A percentile compares a stretch with the other conserved stretches of the same genome.
phyloP scores from a whole-genome alignment of 305 asterid genomes.

The Solanum chacoense region DNA sequence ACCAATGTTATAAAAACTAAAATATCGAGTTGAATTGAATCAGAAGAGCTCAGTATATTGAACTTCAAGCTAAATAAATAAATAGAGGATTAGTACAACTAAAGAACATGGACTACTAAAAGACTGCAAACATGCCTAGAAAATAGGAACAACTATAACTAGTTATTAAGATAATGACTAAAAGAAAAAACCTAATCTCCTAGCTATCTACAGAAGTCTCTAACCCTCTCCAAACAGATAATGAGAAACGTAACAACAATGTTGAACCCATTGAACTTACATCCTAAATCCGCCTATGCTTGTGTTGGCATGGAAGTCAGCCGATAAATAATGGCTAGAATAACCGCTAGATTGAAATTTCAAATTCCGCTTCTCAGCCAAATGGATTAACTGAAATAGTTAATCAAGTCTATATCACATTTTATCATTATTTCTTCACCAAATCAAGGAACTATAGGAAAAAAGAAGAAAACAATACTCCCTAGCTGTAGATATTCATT shows the following conservation, averaged over 20 bases:
- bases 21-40: neutral
- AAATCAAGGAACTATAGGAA: neutral
- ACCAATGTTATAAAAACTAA: neutral
- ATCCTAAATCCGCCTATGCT: neutral
- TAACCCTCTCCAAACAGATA: neutral
- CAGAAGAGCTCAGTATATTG: neutral
- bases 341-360: neutral
- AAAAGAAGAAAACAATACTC: neutral
- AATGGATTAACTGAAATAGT: neutral
- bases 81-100: neutral
- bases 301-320: neutral
- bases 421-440: neutral
- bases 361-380: neutral
- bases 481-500: neutral
- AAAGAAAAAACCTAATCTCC: neutral
- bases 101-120: neutral
- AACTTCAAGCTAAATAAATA: neutral
- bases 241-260: neutral
- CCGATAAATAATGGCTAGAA: too few species aligned
- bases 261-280: neutral
- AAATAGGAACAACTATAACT: neutral
- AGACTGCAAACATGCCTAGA: neutral
- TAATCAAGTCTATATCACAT: neutral
- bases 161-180: neutral
- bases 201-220: neutral